Evolutionary conservation across 108 stramenopile species (phyloP).

Genomic region (Licmophora abbreviata): DNA sequence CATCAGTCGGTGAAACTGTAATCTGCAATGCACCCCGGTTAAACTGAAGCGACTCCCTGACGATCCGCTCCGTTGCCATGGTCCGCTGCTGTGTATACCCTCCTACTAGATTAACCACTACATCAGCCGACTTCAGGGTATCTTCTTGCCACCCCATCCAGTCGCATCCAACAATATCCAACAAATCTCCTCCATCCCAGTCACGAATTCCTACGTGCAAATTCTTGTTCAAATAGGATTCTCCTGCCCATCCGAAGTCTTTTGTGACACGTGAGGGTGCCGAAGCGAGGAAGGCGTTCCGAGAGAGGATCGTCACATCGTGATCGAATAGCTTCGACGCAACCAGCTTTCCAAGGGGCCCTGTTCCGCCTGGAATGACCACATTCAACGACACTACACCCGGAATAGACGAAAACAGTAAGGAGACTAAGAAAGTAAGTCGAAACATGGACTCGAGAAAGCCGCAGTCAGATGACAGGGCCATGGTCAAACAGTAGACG

Average conservation of each 20-base stretch:
- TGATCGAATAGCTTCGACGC: slow-evolving; percentile 46
- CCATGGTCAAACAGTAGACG: too few relatives aligned
- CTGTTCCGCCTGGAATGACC: slow-evolving; percentile 74
- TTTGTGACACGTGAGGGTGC: slow-evolving; percentile 61
- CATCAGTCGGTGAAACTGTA: slow-evolving; percentile 48
- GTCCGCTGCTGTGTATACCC: slow-evolving; percentile 70
- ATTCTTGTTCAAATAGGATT: slow-evolving; percentile 40
- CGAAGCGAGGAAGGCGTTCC: slow-evolving; percentile 74
- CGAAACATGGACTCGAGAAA: too few relatives aligned
- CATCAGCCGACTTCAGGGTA: slow-evolving; percentile 50
- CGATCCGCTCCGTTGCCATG: slow-evolving; percentile 68
- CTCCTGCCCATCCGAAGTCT: slow-evolving; percentile 72
- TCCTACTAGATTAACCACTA: slow-evolving; percentile 69
- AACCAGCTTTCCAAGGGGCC: slow-evolving; percentile 40
- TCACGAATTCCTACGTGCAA: slow-evolving; percentile 57
- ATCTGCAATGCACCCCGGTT: slow-evolving; percentile 60
- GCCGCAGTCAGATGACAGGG: too few relatives aligned
- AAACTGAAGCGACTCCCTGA: slow-evolving; percentile 51
- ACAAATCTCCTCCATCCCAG: slow-evolving; percentile 83
- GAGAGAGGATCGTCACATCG: slow-evolving; percentile 62
- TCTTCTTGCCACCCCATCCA: slow-evolving; percentile 81
- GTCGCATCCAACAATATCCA: slow-evolving; percentile 78
- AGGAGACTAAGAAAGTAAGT: too few relatives aligned
- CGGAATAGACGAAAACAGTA: too few relatives aligned
- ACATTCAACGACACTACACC: slow-evolving; percentile 45